Percentiles rank a stretch among this genome's conserved stretches.
Evolutionary conservation across 768 basidiomycete species (phyloP).

Genomic region (Trametes sanguinea): DNA sequence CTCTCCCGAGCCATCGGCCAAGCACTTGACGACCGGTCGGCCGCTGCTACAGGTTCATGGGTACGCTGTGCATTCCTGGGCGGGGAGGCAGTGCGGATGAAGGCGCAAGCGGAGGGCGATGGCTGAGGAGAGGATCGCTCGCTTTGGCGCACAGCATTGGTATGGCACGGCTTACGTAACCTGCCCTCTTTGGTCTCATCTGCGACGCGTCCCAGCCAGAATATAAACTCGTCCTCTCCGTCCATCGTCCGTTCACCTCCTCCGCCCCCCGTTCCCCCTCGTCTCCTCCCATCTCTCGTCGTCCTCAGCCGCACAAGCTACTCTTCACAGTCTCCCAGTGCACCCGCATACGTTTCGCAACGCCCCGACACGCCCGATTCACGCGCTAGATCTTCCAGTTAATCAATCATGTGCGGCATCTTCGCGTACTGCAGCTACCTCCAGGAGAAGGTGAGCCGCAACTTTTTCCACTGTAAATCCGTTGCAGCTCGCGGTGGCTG

Average conservation of each 20-base stretch:
- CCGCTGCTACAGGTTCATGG: neutral
- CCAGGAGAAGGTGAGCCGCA: conserved; percentile 80
- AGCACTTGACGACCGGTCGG: too few species aligned
- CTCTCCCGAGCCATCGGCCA: neutral
- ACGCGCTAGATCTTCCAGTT: conserved; percentile 2
- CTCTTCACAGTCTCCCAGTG: neutral
- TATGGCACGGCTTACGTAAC: conserved; percentile 9
- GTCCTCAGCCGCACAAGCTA: neutral
- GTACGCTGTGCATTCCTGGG: neutral
- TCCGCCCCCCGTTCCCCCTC: neutral
- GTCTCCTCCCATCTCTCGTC: neutral
- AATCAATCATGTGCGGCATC: conserved; percentile 81
- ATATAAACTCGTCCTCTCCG: conserved; percentile 17
- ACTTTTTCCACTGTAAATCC: neutral
- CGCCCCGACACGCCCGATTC: conserved; percentile 5
- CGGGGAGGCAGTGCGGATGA: neutral
- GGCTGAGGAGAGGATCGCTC: neutral
- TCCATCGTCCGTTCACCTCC: conserved; percentile 7
- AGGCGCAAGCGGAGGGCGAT: neutral
- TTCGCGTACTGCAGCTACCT: conserved; percentile 95
- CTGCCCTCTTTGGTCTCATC: conserved; percentile 14
- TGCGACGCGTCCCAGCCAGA: conserved; percentile 20
- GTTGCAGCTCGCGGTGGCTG: neutral
- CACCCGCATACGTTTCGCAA: conserved; percentile 4
- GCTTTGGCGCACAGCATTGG: conserved; percentile 11